Base-by-base conservation (phyloP, 2,329 filamentous ascomycete species). In the Raffaelea albimanens region DNA sequence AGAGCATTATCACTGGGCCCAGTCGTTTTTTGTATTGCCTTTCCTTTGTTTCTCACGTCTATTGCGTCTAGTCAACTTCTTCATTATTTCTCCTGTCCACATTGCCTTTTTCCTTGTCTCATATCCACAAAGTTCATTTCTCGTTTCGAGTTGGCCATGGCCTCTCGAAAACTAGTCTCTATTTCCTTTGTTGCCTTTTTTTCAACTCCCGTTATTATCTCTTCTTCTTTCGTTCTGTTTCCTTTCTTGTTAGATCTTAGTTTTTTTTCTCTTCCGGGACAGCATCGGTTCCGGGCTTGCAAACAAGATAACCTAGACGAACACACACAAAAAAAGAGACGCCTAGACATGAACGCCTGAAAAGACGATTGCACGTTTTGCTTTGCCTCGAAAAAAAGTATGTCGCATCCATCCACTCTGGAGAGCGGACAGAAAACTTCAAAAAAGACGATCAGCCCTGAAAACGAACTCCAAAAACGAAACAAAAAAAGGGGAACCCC, bases 201-300 rank as follows among this genome's bases (percentile, higher is more conserved):
- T 73, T 64, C 75, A 73, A 52, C 75, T 71, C 8, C 84, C 86
- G 13, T 14, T 33, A 20, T n/a, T 45, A 29, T 40, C n/a, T 31
- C n/a, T 31, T 29, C 38, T 43, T 34, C 31, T 10, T 18, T 14
- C 23, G 19, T 21, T 19, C 33, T 41, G 11, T 40, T 31, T 38
- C 21, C 34, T 29, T 43, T n/a, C 36, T 20, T 39, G 14, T 38
- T 21, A 19, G 13, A 34, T 22, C 20, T 29, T 5, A n/a, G n/a
- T n/a, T n/a, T n/a, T n/a, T n/a, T n/a, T n/a, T n/a, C n/a, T 13
- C 25, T 14, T 45, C 21, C 22, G 22, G 3, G 16, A 13, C 18
- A 29, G 25, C 25, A 29, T 7, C 13, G 25, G 13, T 7, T 13
- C 25, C 25, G 25, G 7, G 13, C 13, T 29, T 13, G 7, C 7